Percentiles rank a stretch among this genome's conserved stretches.
Conservation (phyloP, 352 stramenopile species). For the Blastocystis sp. region DNA sequence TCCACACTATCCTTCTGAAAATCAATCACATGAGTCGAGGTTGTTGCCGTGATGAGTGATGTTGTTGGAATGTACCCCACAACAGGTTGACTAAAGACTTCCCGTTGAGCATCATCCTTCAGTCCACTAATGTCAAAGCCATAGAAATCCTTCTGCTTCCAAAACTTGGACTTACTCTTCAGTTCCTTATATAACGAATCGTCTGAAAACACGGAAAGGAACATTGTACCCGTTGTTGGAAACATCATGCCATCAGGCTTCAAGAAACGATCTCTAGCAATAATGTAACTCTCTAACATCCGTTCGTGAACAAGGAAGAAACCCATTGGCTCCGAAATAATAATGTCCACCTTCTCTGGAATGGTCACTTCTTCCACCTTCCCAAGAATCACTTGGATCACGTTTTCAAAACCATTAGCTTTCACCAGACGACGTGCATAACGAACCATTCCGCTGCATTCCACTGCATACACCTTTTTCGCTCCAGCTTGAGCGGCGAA, state of each 20-base stretch:
- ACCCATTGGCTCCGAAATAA: constrained; percentile 98
- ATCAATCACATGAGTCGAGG: constrained; percentile 75
- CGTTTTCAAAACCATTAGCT: constrained; percentile 84
- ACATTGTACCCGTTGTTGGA: constrained; percentile 91
- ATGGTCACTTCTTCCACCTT: constrained; percentile 92
- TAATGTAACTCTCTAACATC: constrained; percentile 95
- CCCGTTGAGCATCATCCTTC: constrained; percentile 83
- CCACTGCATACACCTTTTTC: constrained; percentile 88
- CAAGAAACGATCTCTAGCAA: constrained; percentile 85
- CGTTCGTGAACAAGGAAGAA: constrained; percentile 97
- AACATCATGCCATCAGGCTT: constrained; percentile 91
- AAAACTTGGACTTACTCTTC: constrained; percentile 82
- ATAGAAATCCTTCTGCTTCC: constrained; percentile 89
- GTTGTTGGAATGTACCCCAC: constrained; percentile 80
- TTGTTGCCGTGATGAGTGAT: constrained; percentile 66
- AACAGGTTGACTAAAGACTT: constrained; percentile 90
- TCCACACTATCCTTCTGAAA: constrained; percentile 74
- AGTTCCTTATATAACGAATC: constrained; percentile 84
- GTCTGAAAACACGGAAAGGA: constrained; percentile 85
- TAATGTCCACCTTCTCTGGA: constrained; percentile 90
- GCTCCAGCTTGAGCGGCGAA: constrained; percentile 94
- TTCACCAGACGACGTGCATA: constrained; percentile 85
- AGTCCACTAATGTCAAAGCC: constrained; percentile 87
- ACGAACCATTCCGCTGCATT: constrained; percentile 90
- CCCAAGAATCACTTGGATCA: constrained; percentile 91